Evolutionary conservation across 2,329 filamentous ascomycete species (phyloP).

Genomic region (Stagonosporopsis cucurbitacearum): DNA sequence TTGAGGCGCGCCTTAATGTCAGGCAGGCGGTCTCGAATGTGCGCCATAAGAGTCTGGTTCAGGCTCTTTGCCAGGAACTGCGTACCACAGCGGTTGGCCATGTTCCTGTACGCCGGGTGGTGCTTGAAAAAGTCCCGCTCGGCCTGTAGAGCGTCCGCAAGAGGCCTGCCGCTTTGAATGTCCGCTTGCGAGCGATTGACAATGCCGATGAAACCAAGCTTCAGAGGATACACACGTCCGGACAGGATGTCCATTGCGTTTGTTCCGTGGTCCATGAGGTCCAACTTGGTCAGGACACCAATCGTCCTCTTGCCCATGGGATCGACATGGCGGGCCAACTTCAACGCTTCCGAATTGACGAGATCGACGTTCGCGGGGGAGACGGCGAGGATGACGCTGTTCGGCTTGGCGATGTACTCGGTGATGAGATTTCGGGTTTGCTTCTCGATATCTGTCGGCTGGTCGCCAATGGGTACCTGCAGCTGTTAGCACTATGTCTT

Average conservation of each 20-base stretch:
- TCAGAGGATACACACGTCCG: constrained; percentile 93
- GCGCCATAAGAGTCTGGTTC: constrained; percentile 92
- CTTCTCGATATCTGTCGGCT: constrained; percentile 97
- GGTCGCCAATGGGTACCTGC: constrained; percentile 93
- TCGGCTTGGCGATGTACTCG: constrained; percentile 98
- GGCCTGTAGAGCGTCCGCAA: constrained; percentile 86
- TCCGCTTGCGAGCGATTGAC: constrained; percentile 98
- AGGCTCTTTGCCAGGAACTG: constrained; percentile 93
- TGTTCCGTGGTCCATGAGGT: constrained; percentile 98
- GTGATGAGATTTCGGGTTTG: constrained; percentile 95
- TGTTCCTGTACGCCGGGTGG: constrained; percentile 96
- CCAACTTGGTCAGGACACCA: constrained; percentile 94
- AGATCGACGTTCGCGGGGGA: constrained; percentile 98
- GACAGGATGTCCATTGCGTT: constrained; percentile 98
- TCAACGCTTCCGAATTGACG: constrained; percentile 96
- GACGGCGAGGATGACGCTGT: constrained; percentile 96
- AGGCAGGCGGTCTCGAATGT: constrained; percentile 92
- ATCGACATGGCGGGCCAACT: constrained; percentile 96
- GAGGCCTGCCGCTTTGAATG: constrained; percentile 94
- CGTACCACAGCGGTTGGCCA: constrained; percentile 90
- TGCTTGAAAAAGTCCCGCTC: constrained; percentile 97
- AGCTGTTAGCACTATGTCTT: constrained; percentile 34
- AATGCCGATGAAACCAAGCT: constrained; percentile 96
- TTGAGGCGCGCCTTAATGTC: constrained; percentile 98
- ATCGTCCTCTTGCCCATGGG: constrained; percentile 93